phyloP scores from a whole-genome alignment of 108 stramenopile genomes.

The Fistulifera solaris region DNA sequence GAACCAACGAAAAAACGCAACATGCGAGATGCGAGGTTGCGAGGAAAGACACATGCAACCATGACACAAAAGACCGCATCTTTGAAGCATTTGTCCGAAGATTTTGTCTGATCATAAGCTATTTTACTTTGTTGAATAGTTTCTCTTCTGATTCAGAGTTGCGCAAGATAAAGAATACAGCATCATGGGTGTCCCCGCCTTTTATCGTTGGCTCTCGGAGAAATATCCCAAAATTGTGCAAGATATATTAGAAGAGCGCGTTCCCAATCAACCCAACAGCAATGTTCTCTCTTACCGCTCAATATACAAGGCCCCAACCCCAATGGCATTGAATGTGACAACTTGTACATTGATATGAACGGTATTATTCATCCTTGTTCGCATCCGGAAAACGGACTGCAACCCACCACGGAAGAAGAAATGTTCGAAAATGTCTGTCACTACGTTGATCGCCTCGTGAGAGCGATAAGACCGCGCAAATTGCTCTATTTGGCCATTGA shows the following conservation, averaged over 20 bases:
- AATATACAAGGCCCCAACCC: slow-evolving; percentile 87
- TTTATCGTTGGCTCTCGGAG: slow-evolving; percentile 98
- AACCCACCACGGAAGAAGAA: slow-evolving; percentile 89
- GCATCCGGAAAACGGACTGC: slow-evolving; percentile 88
- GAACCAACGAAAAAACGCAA: too few relatives aligned
- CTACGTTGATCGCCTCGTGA: slow-evolving; percentile 82
- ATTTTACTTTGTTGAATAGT: too few relatives aligned
- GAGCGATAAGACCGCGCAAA: slow-evolving; percentile 78
- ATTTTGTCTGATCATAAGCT: too few relatives aligned
- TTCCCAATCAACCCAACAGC: slow-evolving; percentile 25
- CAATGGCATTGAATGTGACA: slow-evolving; percentile 83
- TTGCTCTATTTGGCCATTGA: slow-evolving; percentile 92
- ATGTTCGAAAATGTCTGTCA: slow-evolving; percentile 95
- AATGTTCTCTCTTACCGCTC: slow-evolving; percentile 59
- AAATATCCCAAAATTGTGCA: slow-evolving; percentile 95
- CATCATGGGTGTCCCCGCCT: slow-evolving; percentile 95
- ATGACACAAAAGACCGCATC: too few relatives aligned
- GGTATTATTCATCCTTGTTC: slow-evolving; percentile 99
- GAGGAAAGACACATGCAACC: too few relatives aligned
- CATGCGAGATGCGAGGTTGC: too few relatives aligned
- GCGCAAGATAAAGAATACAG: too few relatives aligned
- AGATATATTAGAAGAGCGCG: slow-evolving; percentile 89
- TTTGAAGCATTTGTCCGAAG: too few relatives aligned
- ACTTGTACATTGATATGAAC: slow-evolving; percentile 99
- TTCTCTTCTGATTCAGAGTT: too few relatives aligned